Conservation (phyloP, 169 alveolate species). For the Perkinsus marinus region DNA sequence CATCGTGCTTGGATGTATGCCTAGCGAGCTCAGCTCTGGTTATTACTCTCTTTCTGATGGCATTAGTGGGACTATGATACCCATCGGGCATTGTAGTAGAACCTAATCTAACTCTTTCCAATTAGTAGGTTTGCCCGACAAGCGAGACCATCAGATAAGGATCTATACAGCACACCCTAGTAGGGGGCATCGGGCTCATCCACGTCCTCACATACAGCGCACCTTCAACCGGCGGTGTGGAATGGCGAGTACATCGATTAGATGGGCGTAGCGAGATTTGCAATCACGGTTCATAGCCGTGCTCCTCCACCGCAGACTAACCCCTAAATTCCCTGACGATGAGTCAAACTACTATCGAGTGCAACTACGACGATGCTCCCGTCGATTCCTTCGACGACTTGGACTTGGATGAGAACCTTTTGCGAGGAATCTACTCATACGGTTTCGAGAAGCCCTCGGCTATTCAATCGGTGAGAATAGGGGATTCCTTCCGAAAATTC, state of each 20-base stretch:
- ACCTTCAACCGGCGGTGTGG: neutral
- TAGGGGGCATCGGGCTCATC: neutral
- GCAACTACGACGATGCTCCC: conserved; percentile 80
- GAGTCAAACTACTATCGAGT: conserved; percentile 39
- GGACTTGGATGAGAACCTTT: conserved; percentile 75
- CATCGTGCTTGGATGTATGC: neutral
- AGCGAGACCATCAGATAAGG: too few species aligned
- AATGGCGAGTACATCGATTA: neutral
- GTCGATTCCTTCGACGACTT: conserved; percentile 90
- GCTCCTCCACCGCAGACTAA: neutral
- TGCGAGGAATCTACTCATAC: conserved; percentile 91
- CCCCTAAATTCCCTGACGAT: neutral
- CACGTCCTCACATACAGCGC: neutral
- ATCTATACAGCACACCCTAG: too few species aligned
- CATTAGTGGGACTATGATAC: neutral
- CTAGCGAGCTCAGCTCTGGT: neutral
- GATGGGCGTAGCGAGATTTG: neutral
- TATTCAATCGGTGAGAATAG: conserved; percentile 51
- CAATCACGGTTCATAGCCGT: neutral
- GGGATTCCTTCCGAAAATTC: neutral
- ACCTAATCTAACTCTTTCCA: too few species aligned
- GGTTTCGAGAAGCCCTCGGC: conserved; percentile 99
- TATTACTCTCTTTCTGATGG: neutral
- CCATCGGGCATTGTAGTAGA: neutral
- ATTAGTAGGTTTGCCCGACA: too few species aligned